A percentile compares a stretch with the other conserved stretches of the same genome.
These are phyloP conservation scores for Hirsutella rhossiliensis DNA, from an alignment of 2,329 filamentous ascomycete species.

Conservation along the genomic window DNA sequence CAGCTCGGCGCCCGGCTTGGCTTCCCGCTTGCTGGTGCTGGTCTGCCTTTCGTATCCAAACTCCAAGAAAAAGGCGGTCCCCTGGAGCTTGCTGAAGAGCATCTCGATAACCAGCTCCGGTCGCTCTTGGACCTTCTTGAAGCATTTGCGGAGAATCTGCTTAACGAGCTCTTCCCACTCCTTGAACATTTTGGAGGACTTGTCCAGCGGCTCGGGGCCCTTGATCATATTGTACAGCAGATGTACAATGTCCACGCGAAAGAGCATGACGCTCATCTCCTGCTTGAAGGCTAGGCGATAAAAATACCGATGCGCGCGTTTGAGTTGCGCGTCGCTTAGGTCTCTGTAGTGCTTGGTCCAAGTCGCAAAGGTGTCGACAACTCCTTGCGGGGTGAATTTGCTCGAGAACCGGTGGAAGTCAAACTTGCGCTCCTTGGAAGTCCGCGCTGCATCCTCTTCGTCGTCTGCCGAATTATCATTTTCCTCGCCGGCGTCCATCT, in stretches of 20 bases:
- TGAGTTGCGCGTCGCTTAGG: constrained; percentile 66
- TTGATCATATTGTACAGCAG: constrained; percentile 88
- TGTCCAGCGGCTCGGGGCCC: constrained; percentile 66
- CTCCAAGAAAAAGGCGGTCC: constrained; percentile 77
- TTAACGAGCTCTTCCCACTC: constrained; percentile 88
- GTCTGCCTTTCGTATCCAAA: constrained; percentile 83
- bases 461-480: constrained; percentile 64
- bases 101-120: constrained; percentile 83
- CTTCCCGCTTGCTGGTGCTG: constrained; percentile 44
- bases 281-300: constrained; percentile 93
- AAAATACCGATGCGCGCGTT: constrained; percentile 86
- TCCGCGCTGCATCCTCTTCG: constrained; percentile 54
- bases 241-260: constrained; percentile 80
- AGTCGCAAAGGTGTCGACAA: constrained; percentile 77
- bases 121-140: constrained; percentile 74
- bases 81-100: constrained; percentile 84
- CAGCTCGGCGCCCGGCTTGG: constrained; percentile 65
- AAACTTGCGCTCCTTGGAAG: constrained; percentile 78
- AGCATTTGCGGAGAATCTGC: constrained; percentile 70
- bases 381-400: constrained; percentile 72
- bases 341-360: constrained; percentile 75
- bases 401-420: constrained; percentile 77
- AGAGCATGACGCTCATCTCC: constrained; percentile 78
- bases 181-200: constrained; percentile 52
- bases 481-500: constrained; percentile 34